Evolutionary conservation across 2,329 filamentous ascomycete genomes (phyloP).

Genomic region (Trichoderma sp.): DNA sequence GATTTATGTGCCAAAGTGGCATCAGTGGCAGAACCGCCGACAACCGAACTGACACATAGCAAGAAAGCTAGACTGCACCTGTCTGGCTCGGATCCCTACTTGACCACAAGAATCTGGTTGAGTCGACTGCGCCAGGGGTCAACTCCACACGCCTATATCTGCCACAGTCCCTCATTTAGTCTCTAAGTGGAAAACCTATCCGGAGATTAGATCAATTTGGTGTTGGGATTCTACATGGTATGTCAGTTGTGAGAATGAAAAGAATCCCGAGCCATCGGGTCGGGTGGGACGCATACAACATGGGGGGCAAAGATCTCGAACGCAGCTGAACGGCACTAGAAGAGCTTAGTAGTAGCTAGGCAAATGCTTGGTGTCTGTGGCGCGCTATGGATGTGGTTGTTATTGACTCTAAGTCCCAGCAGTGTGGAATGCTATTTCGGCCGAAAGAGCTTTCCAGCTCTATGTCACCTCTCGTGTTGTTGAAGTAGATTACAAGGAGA

Average conservation of each 20-base stretch:
- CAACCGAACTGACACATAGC: neutral
- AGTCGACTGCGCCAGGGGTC: neutral
- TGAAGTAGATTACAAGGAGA: neutral
- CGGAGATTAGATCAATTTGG: neutral
- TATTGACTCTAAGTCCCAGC: neutral
- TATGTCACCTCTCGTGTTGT: neutral
- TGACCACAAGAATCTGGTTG: neutral
- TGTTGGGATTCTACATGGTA: neutral
- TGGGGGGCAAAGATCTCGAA: slow-evolving; percentile 4
- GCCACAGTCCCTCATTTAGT: neutral
- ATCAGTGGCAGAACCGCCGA: neutral
- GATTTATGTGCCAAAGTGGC: neutral
- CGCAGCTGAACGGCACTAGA: neutral
- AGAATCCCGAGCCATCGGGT: neutral
- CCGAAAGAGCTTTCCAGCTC: neutral
- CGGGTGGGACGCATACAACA: neutral
- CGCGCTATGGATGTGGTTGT: neutral
- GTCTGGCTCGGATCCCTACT: neutral
- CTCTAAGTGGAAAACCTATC: neutral
- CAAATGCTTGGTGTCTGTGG: neutral
- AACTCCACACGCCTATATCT: slow-evolving; percentile 4
- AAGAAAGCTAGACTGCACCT: neutral
- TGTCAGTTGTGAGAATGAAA: neutral
- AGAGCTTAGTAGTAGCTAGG: neutral
- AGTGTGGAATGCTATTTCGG: neutral